Percentiles rank a stretch among this genome's conserved stretches.
These are phyloP conservation scores for Ramalina intermedia DNA, from an alignment of 495 filamentous ascomycete genomes.

Conservation along the genomic window DNA sequence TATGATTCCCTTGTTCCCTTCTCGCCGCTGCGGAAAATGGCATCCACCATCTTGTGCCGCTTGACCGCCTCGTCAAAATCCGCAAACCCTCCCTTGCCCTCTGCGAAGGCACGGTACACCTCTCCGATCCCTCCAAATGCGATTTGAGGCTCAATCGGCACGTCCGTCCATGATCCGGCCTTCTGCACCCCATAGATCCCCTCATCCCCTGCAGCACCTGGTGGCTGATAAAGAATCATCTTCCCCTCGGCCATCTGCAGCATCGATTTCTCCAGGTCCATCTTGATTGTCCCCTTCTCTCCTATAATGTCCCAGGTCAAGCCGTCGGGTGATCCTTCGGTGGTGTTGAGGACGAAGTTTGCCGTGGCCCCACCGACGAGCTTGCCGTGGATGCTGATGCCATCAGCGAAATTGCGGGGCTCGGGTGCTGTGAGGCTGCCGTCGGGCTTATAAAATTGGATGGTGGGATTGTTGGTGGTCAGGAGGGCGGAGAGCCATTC, in stretches of 20 bases:
- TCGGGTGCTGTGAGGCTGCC: conserved; percentile 1
- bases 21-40: conserved; percentile 5
- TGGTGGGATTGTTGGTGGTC: background rate
- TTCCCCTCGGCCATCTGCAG: conserved; percentile 2
- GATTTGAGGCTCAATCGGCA: background rate
- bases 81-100: background rate
- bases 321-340: background rate
- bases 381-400: conserved; percentile 1
- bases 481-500: background rate
- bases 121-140: conserved; percentile 5
- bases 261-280: conserved; percentile 18
- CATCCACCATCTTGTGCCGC: conserved; percentile 7
- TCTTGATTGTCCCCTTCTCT: conserved; percentile 38
- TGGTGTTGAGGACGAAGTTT: background rate
- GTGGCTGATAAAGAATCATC: background rate
- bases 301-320: conserved; percentile 43
- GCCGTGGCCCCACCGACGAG: conserved; percentile 1
- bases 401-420: background rate
- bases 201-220: background rate
- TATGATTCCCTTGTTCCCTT: conserved; percentile 6
- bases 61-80: conserved; percentile 9
- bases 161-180: conserved; percentile 2
- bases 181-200: background rate
- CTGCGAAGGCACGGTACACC: conserved; percentile 8
- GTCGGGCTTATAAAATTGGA: conserved; percentile 2